These are phyloP conservation scores for Phytophthora melonis DNA, from an alignment of 352 stramenopile species.

Conservation along the genomic window DNA sequence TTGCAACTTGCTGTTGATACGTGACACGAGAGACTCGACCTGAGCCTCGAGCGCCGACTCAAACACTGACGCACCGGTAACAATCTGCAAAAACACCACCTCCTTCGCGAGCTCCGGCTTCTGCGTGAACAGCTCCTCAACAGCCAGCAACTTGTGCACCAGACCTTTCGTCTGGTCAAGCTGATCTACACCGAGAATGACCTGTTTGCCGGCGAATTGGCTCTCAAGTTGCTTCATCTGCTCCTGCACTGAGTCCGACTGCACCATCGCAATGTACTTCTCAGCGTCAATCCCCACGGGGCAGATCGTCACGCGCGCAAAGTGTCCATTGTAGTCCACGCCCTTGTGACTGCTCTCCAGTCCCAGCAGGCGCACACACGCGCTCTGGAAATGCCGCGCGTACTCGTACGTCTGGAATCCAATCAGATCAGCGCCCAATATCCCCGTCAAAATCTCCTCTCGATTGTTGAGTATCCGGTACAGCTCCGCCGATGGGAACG, in stretches of 20 bases:
- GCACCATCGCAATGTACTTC: slow-evolving; percentile 76
- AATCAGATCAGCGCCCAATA: slow-evolving; percentile 90
- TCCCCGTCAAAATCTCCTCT: slow-evolving; percentile 88
- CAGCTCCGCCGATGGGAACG: slow-evolving; percentile 90
- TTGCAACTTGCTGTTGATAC: slow-evolving; percentile 94
- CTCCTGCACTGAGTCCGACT: slow-evolving; percentile 71
- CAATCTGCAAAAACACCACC: slow-evolving; percentile 96
- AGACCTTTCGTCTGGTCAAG: slow-evolving; percentile 92
- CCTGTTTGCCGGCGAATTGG: slow-evolving; percentile 84
- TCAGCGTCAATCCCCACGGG: slow-evolving; percentile 89
- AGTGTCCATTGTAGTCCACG: slow-evolving; percentile 91
- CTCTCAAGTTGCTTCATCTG: slow-evolving; percentile 63
- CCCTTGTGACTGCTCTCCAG: slow-evolving; percentile 90
- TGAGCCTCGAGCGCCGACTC: slow-evolving; percentile 83
- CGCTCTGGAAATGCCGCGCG: slow-evolving; percentile 90
- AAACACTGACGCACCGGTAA: slow-evolving; percentile 59
- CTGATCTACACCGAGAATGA: slow-evolving; percentile 88
- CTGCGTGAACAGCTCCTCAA: slow-evolving; percentile 89
- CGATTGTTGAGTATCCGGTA: slow-evolving; percentile 92
- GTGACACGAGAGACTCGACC: slow-evolving; percentile 90
- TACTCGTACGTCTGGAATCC: slow-evolving; percentile 94
- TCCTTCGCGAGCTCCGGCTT: slow-evolving; percentile 93
- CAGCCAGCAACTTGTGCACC: slow-evolving; percentile 90
- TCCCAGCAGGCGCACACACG: slow-evolving; percentile 85
- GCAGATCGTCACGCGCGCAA: slow-evolving; percentile 88